These are phyloP conservation scores for Eragrostis nindensis DNA, from an alignment of 176 grass and related monocot species.

Conservation along the genomic window DNA sequence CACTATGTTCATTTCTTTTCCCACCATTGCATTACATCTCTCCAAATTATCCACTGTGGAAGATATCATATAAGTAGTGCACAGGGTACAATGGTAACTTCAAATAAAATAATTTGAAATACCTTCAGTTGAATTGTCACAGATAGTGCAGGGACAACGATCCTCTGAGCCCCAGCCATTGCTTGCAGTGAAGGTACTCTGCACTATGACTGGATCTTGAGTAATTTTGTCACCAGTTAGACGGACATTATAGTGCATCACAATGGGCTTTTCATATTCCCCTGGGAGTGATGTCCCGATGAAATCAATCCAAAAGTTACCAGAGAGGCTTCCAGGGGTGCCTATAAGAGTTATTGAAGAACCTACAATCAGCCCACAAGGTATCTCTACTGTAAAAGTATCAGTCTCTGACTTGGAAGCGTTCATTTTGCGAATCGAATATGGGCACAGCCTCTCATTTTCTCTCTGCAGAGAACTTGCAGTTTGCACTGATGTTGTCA, in stretches of 20 bases:
- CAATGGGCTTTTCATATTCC: conserved; percentile 66
- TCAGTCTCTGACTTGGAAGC: conserved; percentile 42
- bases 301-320: conserved; percentile 77
- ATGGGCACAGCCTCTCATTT: conserved; percentile 62
- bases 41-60: conserved; percentile 74
- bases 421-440: conserved; percentile 74
- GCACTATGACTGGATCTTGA: conserved; percentile 82
- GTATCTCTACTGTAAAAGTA: conserved; percentile 55
- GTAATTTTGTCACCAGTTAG: conserved; percentile 67
- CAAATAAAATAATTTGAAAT: conserved; percentile 34
- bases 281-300: conserved; percentile 65
- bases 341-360: conserved; percentile 89
- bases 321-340: conserved; percentile 64
- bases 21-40: conserved; percentile 66
- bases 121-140: conserved; percentile 67
- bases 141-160: conserved; percentile 62
- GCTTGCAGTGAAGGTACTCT: conserved; percentile 70
- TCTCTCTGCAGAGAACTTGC: conserved; percentile 27
- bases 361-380: conserved; percentile 77
- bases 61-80: conserved; percentile 8
- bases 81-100: conserved; percentile 11
- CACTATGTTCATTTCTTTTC: conserved; percentile 48
- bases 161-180: conserved; percentile 76
- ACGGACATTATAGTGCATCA: conserved; percentile 78
- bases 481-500: conserved; percentile 52